These are phyloP conservation scores for Aspergillus hiratsukae DNA, from an alignment of 2,329 filamentous ascomycete genomes.

Conservation along the genomic window DNA sequence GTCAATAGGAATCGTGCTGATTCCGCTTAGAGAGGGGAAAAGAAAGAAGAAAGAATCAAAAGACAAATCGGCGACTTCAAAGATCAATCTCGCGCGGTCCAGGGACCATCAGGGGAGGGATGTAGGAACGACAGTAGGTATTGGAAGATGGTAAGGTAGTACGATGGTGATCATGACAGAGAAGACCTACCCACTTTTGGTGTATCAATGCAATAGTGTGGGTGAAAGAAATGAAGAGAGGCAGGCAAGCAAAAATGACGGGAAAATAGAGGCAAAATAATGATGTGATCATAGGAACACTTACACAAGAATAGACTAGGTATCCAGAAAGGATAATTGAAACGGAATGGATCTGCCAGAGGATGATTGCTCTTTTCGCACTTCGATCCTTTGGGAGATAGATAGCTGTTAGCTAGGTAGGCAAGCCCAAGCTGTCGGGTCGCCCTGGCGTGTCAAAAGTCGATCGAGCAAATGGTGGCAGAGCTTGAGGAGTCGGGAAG, in stretches of 20 bases:
- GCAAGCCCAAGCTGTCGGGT: conserved; percentile 22
- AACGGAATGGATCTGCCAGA: conserved; percentile 1
- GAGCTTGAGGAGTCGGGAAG: not conserved
- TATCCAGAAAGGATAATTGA: not conserved
- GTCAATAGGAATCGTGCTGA: not conserved
- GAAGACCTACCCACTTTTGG: not conserved
- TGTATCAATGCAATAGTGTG: not conserved
- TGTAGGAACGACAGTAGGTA: not conserved
- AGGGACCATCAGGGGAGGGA: not conserved
- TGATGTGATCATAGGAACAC: conserved; percentile 1
- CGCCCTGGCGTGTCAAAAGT: conserved; percentile 9
- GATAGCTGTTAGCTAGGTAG: not conserved
- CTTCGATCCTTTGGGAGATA: conserved; percentile 13
- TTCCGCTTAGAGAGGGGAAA: conserved; percentile 2
- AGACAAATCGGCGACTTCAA: not conserved
- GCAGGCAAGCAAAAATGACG: not conserved
- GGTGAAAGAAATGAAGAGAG: not conserved
- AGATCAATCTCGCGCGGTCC: not conserved
- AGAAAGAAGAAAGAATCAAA: conserved; percentile 1
- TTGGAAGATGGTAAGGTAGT: not conserved
- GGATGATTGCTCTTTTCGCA: conserved; percentile 10
- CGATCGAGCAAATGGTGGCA: conserved; percentile 9
- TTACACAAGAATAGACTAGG: conserved; percentile 2
- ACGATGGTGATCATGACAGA: not conserved
- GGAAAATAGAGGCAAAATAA: not conserved